Evolutionary conservation across 139 green algal species (phyloP), one percentile per base, ranked within the genome.

Genomic region (Closterium sp.): DNA sequence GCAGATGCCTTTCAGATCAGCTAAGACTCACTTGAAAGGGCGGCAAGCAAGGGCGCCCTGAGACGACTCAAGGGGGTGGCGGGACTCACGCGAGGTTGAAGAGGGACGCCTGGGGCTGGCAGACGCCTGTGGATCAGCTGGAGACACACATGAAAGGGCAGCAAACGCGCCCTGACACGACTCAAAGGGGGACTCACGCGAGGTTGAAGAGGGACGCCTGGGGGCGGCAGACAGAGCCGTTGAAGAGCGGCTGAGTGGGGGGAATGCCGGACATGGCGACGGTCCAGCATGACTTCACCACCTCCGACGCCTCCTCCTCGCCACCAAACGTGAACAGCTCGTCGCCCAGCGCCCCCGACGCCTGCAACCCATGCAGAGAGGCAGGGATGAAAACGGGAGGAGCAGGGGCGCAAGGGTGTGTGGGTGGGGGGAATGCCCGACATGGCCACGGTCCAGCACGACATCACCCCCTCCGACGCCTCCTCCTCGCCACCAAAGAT

Each of bases 261-360:
- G 97, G 97, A 30, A 98, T 94, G 76, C 97, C 97, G 33, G 95
- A 96, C 28, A 93, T 97, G 0, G 96, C 97, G 16, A 93, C 34
- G 1, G 94, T 95, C 85, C 90, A 96, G 92, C 96, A 86, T 2
- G n/a, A 86, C n/a, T 33, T 32, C 6, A 34, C 83, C 7, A 33
- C 30, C n/a, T 34, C 81, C 12, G 81, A 33, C 2, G n/a, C 81
- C 81, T 85, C 81, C 81, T 85, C 81, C 81, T 69, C n/a, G 28
- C 81, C 31, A 23, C 81, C n/a, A 19, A 31, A 34, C 28, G 81
- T 85, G 28, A 69, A 69, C 81, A 31, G 81, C 81, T 85, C 81
- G 2, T 34, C 81, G 1, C 81, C 30, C 5, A 31, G 25, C 5
- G 81, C 81, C 25, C 81, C 81, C 6, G n/a, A 34, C 81, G 81